Conservation (phyloP, 257 asterid species). For the Solanum sejunctum region DNA sequence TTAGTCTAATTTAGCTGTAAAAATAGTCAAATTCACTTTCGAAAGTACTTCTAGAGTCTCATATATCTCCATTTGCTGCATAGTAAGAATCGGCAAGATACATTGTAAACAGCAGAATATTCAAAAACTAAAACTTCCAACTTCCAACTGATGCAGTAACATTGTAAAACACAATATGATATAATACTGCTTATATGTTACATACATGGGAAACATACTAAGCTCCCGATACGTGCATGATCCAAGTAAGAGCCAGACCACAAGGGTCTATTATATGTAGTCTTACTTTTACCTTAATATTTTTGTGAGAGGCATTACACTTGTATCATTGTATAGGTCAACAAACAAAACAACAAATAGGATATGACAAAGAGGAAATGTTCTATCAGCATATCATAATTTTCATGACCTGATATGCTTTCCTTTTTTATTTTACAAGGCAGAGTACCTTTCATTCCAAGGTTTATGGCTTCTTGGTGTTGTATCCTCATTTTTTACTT, state of each 20-base stretch:
- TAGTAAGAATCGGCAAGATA: neutral
- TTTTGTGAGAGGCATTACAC: neutral
- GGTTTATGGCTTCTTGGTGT: slow-evolving; percentile 28
- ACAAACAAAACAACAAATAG: neutral
- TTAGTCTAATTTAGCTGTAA: no score
- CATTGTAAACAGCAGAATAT: neutral
- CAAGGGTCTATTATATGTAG: neutral
- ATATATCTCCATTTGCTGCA: neutral
- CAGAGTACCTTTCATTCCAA: neutral
- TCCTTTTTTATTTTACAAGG: neutral
- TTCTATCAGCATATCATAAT: neutral
- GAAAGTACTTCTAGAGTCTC: neutral
- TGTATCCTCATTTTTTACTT: slow-evolving; percentile 1
- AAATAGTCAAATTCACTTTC: no score
- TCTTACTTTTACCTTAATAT: neutral
- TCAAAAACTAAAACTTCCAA: neutral
- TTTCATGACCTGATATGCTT: neutral
- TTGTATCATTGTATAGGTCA: neutral
- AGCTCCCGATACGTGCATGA: neutral
- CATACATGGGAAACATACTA: neutral
- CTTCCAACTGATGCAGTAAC: neutral
- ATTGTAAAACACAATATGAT: neutral
- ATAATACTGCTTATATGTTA: neutral
- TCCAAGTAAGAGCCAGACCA: neutral
- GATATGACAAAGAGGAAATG: neutral